Base-by-base conservation (phyloP, 768 basidiomycete species). In the Lentinula sp. region DNA sequence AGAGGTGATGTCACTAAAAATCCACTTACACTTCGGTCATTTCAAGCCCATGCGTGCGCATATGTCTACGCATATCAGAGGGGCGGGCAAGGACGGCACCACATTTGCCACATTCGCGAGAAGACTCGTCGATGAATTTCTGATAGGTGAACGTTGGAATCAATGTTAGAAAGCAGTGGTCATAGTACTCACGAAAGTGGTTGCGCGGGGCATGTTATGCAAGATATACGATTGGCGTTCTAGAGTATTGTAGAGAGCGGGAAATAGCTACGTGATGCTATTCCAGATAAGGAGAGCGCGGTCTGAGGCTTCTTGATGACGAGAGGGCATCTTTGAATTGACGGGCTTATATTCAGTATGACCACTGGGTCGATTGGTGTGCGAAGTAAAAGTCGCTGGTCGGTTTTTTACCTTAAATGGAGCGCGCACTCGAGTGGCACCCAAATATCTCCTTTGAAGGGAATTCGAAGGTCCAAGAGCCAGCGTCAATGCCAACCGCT, bases 301-400 rank as follows among this genome's bases (percentile, higher is more conserved):
- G 4, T 2, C 31, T 15, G 48, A 35, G 46, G 37, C 45, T n/a
- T 4, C 40, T 35, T 34, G 45, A 49, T 49, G 48, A 37, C 21
- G 57, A 42, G 46, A 49, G 34, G 42, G 28, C 43, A 46, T 59
- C 32, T 13, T 46, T 21, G 5, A 49, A 34, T 59, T 48, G 32
- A n/a, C 28, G 18, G 21, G 46, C 7, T 50, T 59, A 21, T 59
- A 48, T 13, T 42, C n/a, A 46, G 4, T 35, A 13, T 59, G 37
- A 59, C 10, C 21, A 48, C n/a, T 48, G 56, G 57, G 45, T 34
- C 45, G 57, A 59, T 59, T 59, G 57, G 57, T 59, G 43, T 59
- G 43, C 46, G 48, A 56, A 56, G 23, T 4, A 10, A 16, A 43
- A 40, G 31, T n/a, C 32, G 31, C 21, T 23, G n/a, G 16, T 37